Percentiles rank a stretch among this genome's conserved stretches.
Evolutionary conservation across 345 rosid species (phyloP).

Genomic region (Brassica juncea): DNA sequence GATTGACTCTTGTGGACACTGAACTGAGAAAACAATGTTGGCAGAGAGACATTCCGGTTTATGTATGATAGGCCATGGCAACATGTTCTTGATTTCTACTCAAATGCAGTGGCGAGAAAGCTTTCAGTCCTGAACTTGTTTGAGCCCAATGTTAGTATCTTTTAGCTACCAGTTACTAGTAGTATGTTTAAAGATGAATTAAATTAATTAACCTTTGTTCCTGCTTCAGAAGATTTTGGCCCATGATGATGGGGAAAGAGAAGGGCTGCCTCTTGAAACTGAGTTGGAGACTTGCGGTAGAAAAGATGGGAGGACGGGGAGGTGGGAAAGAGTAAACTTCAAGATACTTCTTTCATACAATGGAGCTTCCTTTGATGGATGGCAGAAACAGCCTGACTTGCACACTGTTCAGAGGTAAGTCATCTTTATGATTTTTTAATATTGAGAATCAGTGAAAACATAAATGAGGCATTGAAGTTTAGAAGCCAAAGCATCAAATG

Average conservation of each 20-base stretch:
- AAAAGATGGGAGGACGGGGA: conserved; percentile 53
- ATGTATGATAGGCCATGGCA: conserved; percentile 82
- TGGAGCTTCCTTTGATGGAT: conserved; percentile 90
- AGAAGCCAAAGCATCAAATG: conserved; percentile 6
- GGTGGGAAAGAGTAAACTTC: conserved; percentile 80
- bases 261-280: conserved; percentile 29
- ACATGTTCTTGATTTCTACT: conserved; percentile 61
- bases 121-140: conserved; percentile 51
- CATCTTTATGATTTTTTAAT: background rate
- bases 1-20: background rate
- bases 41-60: conserved; percentile 69
- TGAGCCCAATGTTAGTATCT: conserved; percentile 46
- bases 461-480: background rate
- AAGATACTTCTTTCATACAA: conserved; percentile 80
- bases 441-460: background rate
- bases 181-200: background rate
- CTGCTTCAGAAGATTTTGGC: conserved; percentile 41
- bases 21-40: background rate
- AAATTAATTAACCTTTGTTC: background rate
- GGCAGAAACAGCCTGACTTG: conserved; percentile 92
- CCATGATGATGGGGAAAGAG: conserved; percentile 39
- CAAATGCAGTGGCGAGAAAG: conserved; percentile 53
- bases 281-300: conserved; percentile 37
- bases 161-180: background rate
- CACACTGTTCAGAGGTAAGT: conserved; percentile 84